phyloP scores from a whole-genome alignment of 2,329 filamentous ascomycete genomes.

The Didymella segeticola region DNA sequence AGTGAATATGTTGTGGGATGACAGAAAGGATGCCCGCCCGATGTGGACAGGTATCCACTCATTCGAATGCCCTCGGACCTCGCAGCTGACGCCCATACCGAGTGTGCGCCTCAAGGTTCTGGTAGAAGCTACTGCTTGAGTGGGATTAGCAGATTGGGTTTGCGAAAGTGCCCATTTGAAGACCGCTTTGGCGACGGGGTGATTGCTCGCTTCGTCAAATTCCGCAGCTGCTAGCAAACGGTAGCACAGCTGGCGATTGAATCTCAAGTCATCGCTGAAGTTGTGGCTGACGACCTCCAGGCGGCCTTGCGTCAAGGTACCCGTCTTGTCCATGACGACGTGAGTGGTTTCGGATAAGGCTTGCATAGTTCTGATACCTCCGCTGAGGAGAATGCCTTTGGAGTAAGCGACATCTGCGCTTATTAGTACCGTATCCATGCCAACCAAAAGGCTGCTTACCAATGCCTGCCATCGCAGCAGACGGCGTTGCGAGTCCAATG shows the following conservation, averaged over 20 bases:
- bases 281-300: constrained; percentile 8
- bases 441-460: too few species aligned
- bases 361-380: constrained; percentile 19
- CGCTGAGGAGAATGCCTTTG: constrained; percentile 18
- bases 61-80: constrained; percentile 1
- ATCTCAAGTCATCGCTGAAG: background rate
- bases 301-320: constrained; percentile 20
- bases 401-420: constrained; percentile 18
- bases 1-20: background rate
- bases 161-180: constrained; percentile 16
- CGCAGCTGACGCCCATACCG: constrained; percentile 9
- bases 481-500: constrained; percentile 21
- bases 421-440: too few species aligned
- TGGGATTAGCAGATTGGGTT: background rate
- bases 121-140: background rate
- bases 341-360: constrained; percentile 11
- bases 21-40: background rate
- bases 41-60: constrained; percentile 7
- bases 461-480: constrained; percentile 22
- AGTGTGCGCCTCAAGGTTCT: background rate
- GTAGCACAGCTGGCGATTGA: constrained; percentile 4
- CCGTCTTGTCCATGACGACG: constrained; percentile 26
- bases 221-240: constrained; percentile 13
- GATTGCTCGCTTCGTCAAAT: constrained; percentile 12
- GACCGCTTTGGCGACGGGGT: constrained; percentile 13